These are phyloP conservation scores for Podospora australis DNA, from an alignment of 495 filamentous ascomycete species.

Conservation along the genomic window DNA sequence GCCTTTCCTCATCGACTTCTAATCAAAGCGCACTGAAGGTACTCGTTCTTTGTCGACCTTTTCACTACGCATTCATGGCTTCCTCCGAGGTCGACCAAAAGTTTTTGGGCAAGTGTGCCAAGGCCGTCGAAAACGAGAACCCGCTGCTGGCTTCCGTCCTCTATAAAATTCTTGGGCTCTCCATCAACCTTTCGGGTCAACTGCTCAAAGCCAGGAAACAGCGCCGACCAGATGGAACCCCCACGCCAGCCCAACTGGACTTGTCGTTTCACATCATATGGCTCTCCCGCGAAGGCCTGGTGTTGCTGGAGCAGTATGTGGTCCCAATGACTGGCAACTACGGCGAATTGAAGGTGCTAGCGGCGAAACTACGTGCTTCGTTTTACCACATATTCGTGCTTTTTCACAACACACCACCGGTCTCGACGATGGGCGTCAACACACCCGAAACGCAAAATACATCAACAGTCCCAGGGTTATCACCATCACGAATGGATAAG, in stretches of 20 bases:
- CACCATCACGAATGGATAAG: constrained; percentile 32
- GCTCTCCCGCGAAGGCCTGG: constrained; percentile 85
- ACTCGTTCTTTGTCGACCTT: background rate
- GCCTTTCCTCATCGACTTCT: background rate
- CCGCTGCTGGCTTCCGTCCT: constrained; percentile 71
- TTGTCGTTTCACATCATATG: constrained; percentile 91
- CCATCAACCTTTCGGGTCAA: constrained; percentile 79
- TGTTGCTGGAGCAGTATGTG: constrained; percentile 80
- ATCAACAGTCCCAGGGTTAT: constrained; percentile 20
- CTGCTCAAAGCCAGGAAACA: constrained; percentile 76
- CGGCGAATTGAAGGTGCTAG: constrained; percentile 75
- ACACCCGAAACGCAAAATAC: constrained; percentile 25
- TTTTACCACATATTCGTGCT: constrained; percentile 97
- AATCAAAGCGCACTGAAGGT: background rate
- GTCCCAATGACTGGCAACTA: constrained; percentile 67
- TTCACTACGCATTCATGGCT: constrained; percentile 67
- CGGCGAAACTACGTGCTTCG: constrained; percentile 83
- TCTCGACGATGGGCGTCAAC: constrained; percentile 33
- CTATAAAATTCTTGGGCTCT: constrained; percentile 85
- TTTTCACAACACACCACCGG: constrained; percentile 69
- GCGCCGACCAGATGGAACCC: constrained; percentile 72
- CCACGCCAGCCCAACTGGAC: constrained; percentile 73
- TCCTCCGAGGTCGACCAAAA: constrained; percentile 96
- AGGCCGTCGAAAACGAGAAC: constrained; percentile 61
- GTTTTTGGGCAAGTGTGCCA: constrained; percentile 82